These are phyloP conservation scores for Erysimum cheiri DNA, from an alignment of 441 rosid species.

Conservation along the genomic window DNA sequence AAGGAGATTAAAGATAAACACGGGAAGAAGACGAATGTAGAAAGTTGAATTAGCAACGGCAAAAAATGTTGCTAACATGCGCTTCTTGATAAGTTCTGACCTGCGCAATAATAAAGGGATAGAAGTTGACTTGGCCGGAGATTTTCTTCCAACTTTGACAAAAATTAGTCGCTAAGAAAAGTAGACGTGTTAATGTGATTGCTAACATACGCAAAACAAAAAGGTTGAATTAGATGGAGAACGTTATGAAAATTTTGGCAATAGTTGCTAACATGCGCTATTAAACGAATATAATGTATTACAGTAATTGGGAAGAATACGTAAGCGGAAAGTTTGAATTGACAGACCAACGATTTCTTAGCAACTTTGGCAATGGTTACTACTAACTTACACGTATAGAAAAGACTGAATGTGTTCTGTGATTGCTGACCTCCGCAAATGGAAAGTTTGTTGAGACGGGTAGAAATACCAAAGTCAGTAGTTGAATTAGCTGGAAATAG, in stretches of 20 bases:
- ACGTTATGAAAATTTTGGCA: background rate
- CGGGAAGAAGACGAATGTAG: constrained; percentile 34
- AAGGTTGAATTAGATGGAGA: background rate
- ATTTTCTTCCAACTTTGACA: background rate
- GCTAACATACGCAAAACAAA: background rate
- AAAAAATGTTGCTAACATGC: constrained; percentile 11
- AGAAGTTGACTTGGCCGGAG: background rate
- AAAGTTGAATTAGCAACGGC: background rate
- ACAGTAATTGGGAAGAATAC: background rate
- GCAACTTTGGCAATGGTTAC: background rate
- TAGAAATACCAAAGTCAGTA: background rate
- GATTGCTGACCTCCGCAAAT: constrained; percentile 19
- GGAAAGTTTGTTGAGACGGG: background rate
- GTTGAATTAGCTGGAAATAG: too few species aligned
- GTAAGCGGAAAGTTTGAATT: background rate
- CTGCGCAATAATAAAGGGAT: background rate
- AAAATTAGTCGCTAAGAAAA: background rate
- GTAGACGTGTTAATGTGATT: background rate
- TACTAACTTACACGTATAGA: background rate
- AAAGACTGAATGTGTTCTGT: background rate
- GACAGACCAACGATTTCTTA: background rate
- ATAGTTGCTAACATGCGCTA: constrained; percentile 1
- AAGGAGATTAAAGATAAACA: constrained; percentile 10
- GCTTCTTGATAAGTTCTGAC: background rate
- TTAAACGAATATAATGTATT: background rate